Base-by-base conservation (phyloP, 768 basidiomycete species). In the Hebeloma cylindrosporum region DNA sequence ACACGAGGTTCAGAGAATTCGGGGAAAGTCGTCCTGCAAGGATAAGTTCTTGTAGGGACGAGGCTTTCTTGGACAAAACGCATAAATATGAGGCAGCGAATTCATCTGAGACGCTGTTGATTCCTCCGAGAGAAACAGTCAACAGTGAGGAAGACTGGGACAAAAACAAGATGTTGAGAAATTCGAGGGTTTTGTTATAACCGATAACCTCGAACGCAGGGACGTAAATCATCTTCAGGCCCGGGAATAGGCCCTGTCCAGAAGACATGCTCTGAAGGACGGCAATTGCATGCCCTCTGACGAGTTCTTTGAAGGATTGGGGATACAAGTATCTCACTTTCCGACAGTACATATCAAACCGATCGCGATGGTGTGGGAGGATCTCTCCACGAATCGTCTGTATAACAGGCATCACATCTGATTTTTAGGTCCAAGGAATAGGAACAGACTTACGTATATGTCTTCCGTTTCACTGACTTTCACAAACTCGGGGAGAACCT, bases 301-400 rank as follows among this genome's bases (percentile, higher is more conserved):
- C 39, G 20, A 11, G 13, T 11, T 51, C 50, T 20, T 31, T 40
- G 13, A 36, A 47, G 13, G 42, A 26, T 10, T 32, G 13, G 13
- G 47, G 18, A 17, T 31, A 46, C 10, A 51, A n/a, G 23, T 31
- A 46, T 20, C 45, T 22, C 13, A 51, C 32, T 28, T 51, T 51
- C 21, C 23, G 26, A 13, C 32, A 16, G 14, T 51, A 37, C 27
- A 32, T 26, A 28, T 41, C 23, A 16, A 51, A 21, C 39, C 44
- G 33, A 17, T 41, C 33, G 3, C 46, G 17, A n/a, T 51, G 40
- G 7, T 20, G 20, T 4, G 34, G 34, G 11, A 25, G 27, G 7
- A 51, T 31, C 2, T 25, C 37, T 5, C 50, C 50, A 14, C 16
- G 31, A 5, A 45, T 28, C 8, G 44, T 46, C 49, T 51, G 20